Conservation (phyloP, 257 asterid species). For the Penstemon eatonii region DNA sequence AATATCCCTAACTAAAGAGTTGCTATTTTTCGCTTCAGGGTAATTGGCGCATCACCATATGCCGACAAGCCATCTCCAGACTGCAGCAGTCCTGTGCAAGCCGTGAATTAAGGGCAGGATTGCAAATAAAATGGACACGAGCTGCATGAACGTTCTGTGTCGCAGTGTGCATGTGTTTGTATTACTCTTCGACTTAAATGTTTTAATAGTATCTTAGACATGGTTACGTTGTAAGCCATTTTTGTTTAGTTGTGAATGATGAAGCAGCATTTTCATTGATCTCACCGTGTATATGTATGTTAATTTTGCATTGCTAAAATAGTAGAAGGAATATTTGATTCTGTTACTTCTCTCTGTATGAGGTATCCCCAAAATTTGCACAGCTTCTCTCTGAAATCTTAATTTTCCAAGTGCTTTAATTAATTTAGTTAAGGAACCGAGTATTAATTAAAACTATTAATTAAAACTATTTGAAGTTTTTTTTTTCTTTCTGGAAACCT, state of each 20-base stretch:
- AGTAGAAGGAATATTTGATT: too few species aligned
- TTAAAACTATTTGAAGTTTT: too few species aligned
- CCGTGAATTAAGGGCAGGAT: slow-evolving; percentile 29
- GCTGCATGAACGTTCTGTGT: not conserved
- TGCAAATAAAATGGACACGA: not conserved
- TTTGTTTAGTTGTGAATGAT: slow-evolving; percentile 26
- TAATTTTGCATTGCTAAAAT: too few species aligned
- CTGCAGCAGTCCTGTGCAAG: slow-evolving; percentile 38
- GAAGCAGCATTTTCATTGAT: not conserved
- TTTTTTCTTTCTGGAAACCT: too few species aligned
- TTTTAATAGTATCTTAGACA: slow-evolving; percentile 1
- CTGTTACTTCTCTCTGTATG: too few species aligned
- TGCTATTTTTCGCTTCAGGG: slow-evolving; percentile 39
- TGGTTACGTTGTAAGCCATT: slow-evolving; percentile 21
- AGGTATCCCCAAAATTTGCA: too few species aligned
- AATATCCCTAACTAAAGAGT: not conserved
- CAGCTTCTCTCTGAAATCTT: too few species aligned
- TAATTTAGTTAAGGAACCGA: too few species aligned
- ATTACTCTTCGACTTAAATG: slow-evolving; percentile 23
- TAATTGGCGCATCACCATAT: slow-evolving; percentile 51
- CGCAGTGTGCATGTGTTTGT: not conserved
- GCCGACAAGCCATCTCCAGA: slow-evolving; percentile 36
- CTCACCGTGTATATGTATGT: not conserved
- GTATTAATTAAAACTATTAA: too few species aligned
- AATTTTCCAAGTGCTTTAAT: too few species aligned